These are phyloP conservation scores for Alternaria solani DNA, from an alignment of 2,329 filamentous ascomycete species.

Conservation along the genomic window DNA sequence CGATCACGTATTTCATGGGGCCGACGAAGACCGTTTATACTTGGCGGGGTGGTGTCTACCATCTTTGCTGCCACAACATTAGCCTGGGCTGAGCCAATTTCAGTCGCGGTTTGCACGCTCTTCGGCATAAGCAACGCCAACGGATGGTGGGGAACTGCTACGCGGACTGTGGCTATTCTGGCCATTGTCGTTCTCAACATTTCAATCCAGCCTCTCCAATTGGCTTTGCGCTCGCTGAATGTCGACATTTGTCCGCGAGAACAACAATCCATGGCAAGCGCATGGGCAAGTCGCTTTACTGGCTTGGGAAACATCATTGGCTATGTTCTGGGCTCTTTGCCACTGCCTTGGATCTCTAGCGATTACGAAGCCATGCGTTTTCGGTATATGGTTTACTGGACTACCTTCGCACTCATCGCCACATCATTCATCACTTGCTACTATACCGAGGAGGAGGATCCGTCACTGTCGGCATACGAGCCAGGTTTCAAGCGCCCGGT, in stretches of 20 bases:
- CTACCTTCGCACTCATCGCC: conserved; percentile 6
- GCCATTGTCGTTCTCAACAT: conserved; percentile 9
- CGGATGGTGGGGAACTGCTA: not conserved
- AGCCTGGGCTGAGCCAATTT: not conserved
- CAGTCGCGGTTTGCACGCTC: not conserved
- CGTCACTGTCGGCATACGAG: not conserved
- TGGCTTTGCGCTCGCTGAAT: conserved; percentile 43
- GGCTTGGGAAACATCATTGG: conserved; percentile 41
- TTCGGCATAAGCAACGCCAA: not conserved
- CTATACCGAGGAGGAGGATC: not conserved
- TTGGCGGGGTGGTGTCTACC: not conserved
- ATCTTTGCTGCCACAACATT: not conserved
- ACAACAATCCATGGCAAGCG: conserved; percentile 42
- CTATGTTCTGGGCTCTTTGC: conserved; percentile 38
- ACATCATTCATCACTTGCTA: conserved; percentile 7
- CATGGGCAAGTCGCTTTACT: conserved; percentile 39
- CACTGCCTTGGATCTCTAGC: conserved; percentile 23
- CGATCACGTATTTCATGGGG: not conserved
- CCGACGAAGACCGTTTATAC: not conserved
- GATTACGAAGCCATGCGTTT: conserved; percentile 27
- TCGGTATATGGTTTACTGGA: conserved; percentile 12
- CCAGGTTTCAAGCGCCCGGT: not conserved
- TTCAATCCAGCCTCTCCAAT: conserved; percentile 40
- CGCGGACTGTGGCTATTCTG: not conserved
- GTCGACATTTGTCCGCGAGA: conserved; percentile 41